Evolutionary conservation across 1,284 basidiomycete species (phyloP).

Genomic region (Mycena citricolor): DNA sequence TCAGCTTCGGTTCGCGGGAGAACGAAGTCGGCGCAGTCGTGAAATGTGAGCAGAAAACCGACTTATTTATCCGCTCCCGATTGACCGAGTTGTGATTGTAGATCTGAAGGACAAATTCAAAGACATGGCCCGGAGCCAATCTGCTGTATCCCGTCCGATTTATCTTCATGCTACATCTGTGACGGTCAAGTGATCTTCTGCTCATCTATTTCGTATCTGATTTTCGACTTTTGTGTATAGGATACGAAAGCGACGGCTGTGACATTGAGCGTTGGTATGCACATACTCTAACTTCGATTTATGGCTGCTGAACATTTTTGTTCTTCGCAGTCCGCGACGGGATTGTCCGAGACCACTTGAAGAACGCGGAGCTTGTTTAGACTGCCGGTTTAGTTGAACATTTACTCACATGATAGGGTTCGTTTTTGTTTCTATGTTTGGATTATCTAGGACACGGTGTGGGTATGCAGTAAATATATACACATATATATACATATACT

Average conservation of each 20-base stretch:
- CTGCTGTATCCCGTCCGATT: conserved; percentile 13
- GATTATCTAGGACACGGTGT: no score
- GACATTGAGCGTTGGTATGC: conserved; percentile 19
- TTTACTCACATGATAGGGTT: no score
- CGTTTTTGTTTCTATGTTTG: no score
- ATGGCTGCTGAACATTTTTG: no score
- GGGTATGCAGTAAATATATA: no score
- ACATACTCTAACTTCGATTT: neutral
- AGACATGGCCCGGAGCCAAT: conserved; percentile 14
- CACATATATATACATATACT: no score
- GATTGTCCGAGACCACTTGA: conserved; percentile 22
- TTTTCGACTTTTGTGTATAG: neutral
- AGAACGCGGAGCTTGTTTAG: conserved; percentile 22
- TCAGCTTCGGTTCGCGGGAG: conserved; percentile 19
- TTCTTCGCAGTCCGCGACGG: conserved; percentile 20
- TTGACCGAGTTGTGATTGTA: no score
- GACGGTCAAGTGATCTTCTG: conserved; percentile 11
- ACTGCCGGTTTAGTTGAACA: no score
- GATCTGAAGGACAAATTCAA: conserved; percentile 23
- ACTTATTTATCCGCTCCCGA: no score
- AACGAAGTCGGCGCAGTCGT: conserved; percentile 22
- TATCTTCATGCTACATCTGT: conserved; percentile 20
- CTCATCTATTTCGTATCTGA: no score
- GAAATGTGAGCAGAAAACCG: no score
- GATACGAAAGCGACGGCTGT: conserved; percentile 24